Conservation (phyloP, 2,329 filamentous ascomycete genomes). For the Nothophaeocryptopus gaeumannii region DNA sequence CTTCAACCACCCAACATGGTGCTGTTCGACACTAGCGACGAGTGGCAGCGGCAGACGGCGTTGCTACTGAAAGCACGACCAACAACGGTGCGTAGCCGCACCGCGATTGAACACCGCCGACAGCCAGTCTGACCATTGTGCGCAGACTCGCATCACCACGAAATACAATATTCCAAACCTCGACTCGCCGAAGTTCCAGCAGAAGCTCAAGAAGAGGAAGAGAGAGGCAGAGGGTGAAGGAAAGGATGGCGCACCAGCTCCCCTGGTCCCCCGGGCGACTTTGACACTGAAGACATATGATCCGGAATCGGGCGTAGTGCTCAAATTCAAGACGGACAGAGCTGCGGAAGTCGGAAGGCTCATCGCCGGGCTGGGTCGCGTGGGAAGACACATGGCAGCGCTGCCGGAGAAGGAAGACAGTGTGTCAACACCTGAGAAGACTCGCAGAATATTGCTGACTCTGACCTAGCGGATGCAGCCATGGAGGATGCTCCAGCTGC, state of each 20-base stretch:
- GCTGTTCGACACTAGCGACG: constrained; percentile 75
- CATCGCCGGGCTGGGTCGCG: constrained; percentile 69
- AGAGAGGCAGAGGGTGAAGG: constrained; percentile 24
- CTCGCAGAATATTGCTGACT: constrained; percentile 4
- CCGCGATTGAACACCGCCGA: background rate
- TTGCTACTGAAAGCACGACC: constrained; percentile 84
- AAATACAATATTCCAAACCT: constrained; percentile 70
- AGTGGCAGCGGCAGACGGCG: constrained; percentile 86
- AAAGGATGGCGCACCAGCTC: constrained; percentile 23
- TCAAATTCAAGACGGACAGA: constrained; percentile 91
- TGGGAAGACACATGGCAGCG: constrained; percentile 64
- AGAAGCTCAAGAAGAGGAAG: constrained; percentile 27
- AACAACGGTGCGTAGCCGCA: constrained; percentile 62
- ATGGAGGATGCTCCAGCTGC: constrained; percentile 32
- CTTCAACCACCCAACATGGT: constrained; percentile 58
- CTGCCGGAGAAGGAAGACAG: constrained; percentile 44
- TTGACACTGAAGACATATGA: constrained; percentile 90
- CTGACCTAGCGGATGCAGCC: constrained; percentile 28
- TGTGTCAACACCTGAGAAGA: constrained; percentile 11
- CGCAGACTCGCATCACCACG: constrained; percentile 83
- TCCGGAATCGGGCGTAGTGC: constrained; percentile 71
- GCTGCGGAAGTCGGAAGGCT: constrained; percentile 84
- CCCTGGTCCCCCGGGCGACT: constrained; percentile 60
- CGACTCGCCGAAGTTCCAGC: constrained; percentile 33
- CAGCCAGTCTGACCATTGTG: constrained; percentile 8